Percentiles rank a stretch among this genome's conserved stretches.
phyloP scores from a whole-genome alignment of 2,329 filamentous ascomycete species.

The Hypoxylon sp. region DNA sequence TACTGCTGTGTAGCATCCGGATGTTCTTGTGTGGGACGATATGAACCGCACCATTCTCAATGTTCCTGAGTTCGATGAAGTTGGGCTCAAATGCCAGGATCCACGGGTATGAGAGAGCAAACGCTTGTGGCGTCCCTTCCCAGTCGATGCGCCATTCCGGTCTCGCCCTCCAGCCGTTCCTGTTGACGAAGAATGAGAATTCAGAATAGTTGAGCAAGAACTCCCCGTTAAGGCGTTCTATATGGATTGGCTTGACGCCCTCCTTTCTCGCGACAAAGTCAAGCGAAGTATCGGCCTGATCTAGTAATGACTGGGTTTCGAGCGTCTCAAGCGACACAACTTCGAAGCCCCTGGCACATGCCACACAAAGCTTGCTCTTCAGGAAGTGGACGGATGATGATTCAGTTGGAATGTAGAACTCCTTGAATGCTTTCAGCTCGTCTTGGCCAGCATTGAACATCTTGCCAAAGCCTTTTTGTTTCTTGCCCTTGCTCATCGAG shows the following conservation, averaged over 20 bases:
- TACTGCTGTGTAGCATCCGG: constrained; percentile 96
- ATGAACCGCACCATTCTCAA: constrained; percentile 94
- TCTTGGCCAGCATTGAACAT: constrained; percentile 96
- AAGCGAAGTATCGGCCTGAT: constrained; percentile 96
- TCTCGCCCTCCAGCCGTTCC: constrained; percentile 95
- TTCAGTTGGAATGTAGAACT: constrained; percentile 98
- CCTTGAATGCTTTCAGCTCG: constrained; percentile 96
- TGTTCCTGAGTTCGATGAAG: constrained; percentile 96
- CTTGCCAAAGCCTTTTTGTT: constrained; percentile 94
- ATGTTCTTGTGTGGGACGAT: constrained; percentile 98
- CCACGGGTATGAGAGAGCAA: constrained; percentile 96
- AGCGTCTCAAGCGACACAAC: constrained; percentile 96
- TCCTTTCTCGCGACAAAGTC: constrained; percentile 97
- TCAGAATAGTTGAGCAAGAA: constrained; percentile 98
- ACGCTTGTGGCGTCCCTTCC: constrained; percentile 93
- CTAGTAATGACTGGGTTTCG: constrained; percentile 96
- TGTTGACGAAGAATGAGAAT: constrained; percentile 99
- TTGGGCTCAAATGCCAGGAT: constrained; percentile 97
- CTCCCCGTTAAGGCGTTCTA: constrained; percentile 96
- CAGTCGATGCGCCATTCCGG: constrained; percentile 98
- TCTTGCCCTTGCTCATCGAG: constrained; percentile 91
- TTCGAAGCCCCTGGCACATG: constrained; percentile 95
- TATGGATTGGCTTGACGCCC: constrained; percentile 94
- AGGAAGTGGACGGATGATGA: constrained; percentile 99
- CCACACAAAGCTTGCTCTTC: constrained; percentile 95